A percentile compares a stretch with the other conserved stretches of the same genome.
Conservation (phyloP, 495 filamentous ascomycete genomes). For the Tuber calosporum region DNA sequence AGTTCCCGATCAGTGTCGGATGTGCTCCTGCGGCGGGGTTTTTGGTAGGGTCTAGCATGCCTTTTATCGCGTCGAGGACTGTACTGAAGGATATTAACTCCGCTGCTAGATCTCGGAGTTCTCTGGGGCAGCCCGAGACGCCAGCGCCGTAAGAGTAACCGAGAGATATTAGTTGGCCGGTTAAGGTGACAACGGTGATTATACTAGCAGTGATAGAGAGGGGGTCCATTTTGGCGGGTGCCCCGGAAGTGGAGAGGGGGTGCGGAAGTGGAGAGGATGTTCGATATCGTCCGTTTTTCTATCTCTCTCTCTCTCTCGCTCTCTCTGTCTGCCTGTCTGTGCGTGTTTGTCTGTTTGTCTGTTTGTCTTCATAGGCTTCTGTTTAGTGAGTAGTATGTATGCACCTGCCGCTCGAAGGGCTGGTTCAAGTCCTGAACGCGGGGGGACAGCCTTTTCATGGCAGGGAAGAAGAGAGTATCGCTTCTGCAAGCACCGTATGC, state of each 20-base stretch:
- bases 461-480: neutral
- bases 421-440: neutral
- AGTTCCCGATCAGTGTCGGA: neutral
- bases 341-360: neutral
- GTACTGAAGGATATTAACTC: conserved; percentile 8
- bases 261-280: neutral
- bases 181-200: conserved; percentile 6
- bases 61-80: conserved; percentile 6
- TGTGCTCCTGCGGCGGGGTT: neutral
- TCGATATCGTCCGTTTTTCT: neutral
- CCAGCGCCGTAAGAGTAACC: conserved; percentile 9
- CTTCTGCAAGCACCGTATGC: neutral
- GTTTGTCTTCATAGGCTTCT: neutral
- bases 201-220: conserved; percentile 18
- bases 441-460: neutral
- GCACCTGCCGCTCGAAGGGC: neutral
- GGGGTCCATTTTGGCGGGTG: conserved; percentile 15
- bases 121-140: conserved; percentile 12
- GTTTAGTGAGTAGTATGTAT: neutral
- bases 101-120: conserved; percentile 14
- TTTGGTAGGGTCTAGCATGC: conserved; percentile 6
- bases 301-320: neutral
- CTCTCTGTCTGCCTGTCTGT: neutral
- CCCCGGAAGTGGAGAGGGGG: neutral
- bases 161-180: conserved; percentile 8